These are phyloP conservation scores for Phytopythium aichiense DNA, from an alignment of 352 stramenopile species.

Conservation along the genomic window DNA sequence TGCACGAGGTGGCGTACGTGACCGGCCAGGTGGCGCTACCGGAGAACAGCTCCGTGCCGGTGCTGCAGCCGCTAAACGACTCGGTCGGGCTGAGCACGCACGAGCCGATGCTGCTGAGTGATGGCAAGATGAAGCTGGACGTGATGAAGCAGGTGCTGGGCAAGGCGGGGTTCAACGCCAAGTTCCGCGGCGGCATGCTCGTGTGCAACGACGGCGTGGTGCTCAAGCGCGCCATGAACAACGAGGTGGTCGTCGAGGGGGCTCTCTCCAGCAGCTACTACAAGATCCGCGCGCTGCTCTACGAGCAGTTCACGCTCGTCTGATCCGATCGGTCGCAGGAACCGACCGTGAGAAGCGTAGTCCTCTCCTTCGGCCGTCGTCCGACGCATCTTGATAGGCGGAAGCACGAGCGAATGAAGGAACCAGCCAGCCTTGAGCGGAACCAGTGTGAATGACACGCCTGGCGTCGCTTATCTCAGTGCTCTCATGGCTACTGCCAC, in stretches of 20 bases:
- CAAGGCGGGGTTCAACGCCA: constrained; percentile 85
- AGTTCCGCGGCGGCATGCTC: constrained; percentile 87
- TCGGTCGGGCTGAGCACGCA: constrained; percentile 38
- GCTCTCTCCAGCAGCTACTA: constrained; percentile 85
- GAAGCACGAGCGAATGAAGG: too few species aligned
- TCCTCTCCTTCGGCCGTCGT: too few species aligned
- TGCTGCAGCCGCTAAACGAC: constrained; percentile 56
- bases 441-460: too few species aligned
- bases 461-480: too few species aligned
- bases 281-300: constrained; percentile 80
- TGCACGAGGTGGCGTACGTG: constrained; percentile 85
- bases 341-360: too few species aligned
- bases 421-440: too few species aligned
- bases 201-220: constrained; percentile 88
- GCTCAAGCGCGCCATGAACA: constrained; percentile 82
- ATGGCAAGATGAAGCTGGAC: constrained; percentile 88
- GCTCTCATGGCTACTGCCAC: too few species aligned
- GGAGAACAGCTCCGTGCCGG: constrained; percentile 67
- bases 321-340: constrained; percentile 12
- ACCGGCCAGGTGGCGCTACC: constrained; percentile 61
- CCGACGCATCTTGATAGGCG: too few species aligned
- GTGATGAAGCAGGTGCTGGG: constrained; percentile 88
- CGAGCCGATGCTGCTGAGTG: constrained; percentile 79
- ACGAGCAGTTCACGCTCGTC: constrained; percentile 88
- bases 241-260: constrained; percentile 86